These are phyloP conservation scores for Albifimbria verrucaria DNA, from an alignment of 2,329 filamentous ascomycete genomes.

Conservation along the genomic window DNA sequence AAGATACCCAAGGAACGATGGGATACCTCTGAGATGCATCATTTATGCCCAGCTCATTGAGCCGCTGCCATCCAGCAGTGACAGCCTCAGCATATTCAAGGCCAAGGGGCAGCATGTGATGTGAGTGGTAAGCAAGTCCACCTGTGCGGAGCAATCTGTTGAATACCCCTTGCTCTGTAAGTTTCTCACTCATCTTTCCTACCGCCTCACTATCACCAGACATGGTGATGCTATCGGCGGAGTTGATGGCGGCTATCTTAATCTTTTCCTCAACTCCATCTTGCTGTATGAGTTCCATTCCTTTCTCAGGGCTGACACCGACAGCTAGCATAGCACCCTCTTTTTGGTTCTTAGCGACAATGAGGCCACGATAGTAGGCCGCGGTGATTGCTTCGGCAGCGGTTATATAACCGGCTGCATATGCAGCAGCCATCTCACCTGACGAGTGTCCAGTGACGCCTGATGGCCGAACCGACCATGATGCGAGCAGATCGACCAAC, in stretches of 20 bases:
- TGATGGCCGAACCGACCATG: not conserved
- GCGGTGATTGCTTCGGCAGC: slow-evolving; percentile 13
- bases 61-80: not conserved
- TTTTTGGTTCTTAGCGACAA: not conserved
- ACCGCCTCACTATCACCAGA: slow-evolving; percentile 21
- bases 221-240: slow-evolving; percentile 21
- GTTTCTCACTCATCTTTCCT: not conserved
- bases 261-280: not conserved
- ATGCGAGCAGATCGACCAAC: not conserved
- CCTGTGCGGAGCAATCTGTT: slow-evolving; percentile 16
- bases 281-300: not conserved
- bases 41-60: not conserved
- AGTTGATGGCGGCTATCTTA: slow-evolving; percentile 17
- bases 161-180: slow-evolving; percentile 14
- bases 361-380: slow-evolving; percentile 14
- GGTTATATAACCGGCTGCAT: not conserved
- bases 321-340: not conserved
- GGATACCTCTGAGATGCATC: not conserved
- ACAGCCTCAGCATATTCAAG: not conserved
- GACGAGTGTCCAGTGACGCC: slow-evolving; percentile 3
- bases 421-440: slow-evolving; percentile 5
- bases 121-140: slow-evolving; percentile 23
- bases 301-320: not conserved
- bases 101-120: slow-evolving; percentile 17
- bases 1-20: not conserved